These are phyloP conservation scores for Fulvia fulva DNA, from an alignment of 2,329 filamentous ascomycete species.

Conservation along the genomic window DNA sequence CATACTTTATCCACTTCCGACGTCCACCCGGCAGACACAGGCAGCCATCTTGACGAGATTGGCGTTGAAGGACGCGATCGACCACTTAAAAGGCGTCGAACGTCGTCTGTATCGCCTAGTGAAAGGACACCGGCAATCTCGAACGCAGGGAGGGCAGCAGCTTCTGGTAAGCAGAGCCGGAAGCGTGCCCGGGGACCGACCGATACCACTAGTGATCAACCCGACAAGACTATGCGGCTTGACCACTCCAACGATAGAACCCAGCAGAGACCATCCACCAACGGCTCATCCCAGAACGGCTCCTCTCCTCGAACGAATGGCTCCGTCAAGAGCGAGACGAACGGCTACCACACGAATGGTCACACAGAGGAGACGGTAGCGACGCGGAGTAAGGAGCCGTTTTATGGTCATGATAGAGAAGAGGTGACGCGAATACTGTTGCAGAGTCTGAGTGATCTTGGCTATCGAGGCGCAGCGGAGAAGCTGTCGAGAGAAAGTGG, in stretches of 20 bases:
- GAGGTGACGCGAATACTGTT: slow-evolving; percentile 91
- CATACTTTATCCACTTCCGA: slow-evolving; percentile 10
- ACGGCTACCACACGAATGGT: slow-evolving; percentile 44
- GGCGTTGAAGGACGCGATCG: slow-evolving; percentile 26
- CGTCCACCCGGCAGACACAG: slow-evolving; percentile 11
- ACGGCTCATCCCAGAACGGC: slow-evolving; percentile 33
- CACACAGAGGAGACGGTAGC: slow-evolving; percentile 17
- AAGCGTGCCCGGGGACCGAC: slow-evolving; percentile 42
- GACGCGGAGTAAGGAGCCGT: slow-evolving; percentile 45
- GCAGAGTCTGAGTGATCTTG: slow-evolving; percentile 83
- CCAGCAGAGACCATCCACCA: slow-evolving; percentile 34
- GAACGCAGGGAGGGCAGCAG: slow-evolving; percentile 11
- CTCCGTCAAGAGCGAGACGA: slow-evolving; percentile 39
- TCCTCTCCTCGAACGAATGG: slow-evolving; percentile 39
- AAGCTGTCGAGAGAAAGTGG: slow-evolving; percentile 77
- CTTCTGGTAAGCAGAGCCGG: slow-evolving; percentile 32
- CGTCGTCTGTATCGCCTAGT: slow-evolving; percentile 23
- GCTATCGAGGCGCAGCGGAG: slow-evolving; percentile 73
- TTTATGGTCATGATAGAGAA: slow-evolving; percentile 83
- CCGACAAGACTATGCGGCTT: slow-evolving; percentile 41
- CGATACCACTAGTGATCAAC: slow-evolving; percentile 29
- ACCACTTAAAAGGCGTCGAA: slow-evolving; percentile 30
- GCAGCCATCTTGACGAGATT: slow-evolving; percentile 10
- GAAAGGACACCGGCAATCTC: slow-evolving; percentile 19
- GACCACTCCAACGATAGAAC: slow-evolving; percentile 36